phyloP scores from a whole-genome alignment of 768 basidiomycete genomes.

The Pulveroboletus sp. region DNA sequence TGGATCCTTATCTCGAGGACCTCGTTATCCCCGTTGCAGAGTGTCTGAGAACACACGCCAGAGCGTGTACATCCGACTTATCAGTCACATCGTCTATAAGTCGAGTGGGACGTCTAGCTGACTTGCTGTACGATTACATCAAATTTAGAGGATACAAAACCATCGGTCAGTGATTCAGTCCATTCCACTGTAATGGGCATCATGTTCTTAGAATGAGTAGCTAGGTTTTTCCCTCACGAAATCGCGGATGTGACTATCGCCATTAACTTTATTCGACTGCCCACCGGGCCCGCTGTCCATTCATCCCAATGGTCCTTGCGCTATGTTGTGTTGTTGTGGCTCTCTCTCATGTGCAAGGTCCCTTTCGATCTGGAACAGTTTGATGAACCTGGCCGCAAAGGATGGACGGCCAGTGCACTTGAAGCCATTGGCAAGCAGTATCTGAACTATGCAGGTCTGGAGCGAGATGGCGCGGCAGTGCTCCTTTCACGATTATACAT shows the following conservation, averaged over 20 bases:
- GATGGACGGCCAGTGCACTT: slow-evolving; percentile 51
- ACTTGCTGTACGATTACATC: slow-evolving; percentile 72
- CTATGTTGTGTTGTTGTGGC: slow-evolving; percentile 83
- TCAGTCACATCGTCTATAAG: slow-evolving; percentile 25
- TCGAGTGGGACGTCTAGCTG: slow-evolving; percentile 50
- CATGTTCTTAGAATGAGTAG: slow-evolving; percentile 40
- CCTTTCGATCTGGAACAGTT: slow-evolving; percentile 90
- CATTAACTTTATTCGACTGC: slow-evolving; percentile 55
- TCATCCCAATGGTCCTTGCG: slow-evolving; percentile 70
- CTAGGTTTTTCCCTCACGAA: slow-evolving; percentile 91
- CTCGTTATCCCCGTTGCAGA: slow-evolving; percentile 75
- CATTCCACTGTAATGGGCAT: neutral
- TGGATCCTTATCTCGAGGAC: slow-evolving; percentile 83
- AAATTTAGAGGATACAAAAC: slow-evolving; percentile 90
- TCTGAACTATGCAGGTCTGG: slow-evolving; percentile 69
- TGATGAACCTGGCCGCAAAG: slow-evolving; percentile 52
- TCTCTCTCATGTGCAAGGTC: slow-evolving; percentile 90
- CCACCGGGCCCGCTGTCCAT: slow-evolving; percentile 39
- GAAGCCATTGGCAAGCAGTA: slow-evolving; percentile 55
- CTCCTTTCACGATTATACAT: slow-evolving; percentile 79
- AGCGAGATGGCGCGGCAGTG: slow-evolving; percentile 77
- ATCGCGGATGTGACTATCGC: slow-evolving; percentile 76
- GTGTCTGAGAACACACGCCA: slow-evolving; percentile 52
- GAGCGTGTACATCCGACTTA: slow-evolving; percentile 31
- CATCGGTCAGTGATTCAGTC: slow-evolving; percentile 58